Evolutionary conservation across 495 filamentous ascomycete species (phyloP).

Genomic region (Darksidea phi): DNA sequence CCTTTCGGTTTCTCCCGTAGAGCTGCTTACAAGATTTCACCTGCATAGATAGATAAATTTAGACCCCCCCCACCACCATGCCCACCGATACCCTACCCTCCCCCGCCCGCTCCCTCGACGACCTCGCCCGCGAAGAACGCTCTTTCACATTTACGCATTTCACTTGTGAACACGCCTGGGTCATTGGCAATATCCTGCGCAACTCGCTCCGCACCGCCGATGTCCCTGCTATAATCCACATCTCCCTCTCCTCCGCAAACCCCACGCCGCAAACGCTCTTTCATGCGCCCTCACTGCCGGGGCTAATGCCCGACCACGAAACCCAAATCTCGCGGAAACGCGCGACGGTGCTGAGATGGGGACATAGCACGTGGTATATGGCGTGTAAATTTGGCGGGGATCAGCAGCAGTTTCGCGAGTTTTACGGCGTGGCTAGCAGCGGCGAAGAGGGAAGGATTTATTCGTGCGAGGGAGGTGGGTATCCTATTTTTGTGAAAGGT

Average conservation of each 20-base stretch:
- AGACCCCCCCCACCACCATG: neutral
- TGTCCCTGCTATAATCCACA: constrained; percentile 63
- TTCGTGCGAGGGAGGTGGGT: constrained; percentile 73
- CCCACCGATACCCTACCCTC: constrained; percentile 26
- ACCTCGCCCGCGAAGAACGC: constrained; percentile 53
- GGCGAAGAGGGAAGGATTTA: constrained; percentile 56
- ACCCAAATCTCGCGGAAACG: constrained; percentile 54
- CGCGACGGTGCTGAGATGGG: constrained; percentile 69
- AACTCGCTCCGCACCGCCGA: constrained; percentile 58
- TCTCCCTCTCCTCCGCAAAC: constrained; percentile 54
- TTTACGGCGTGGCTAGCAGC: constrained; percentile 56
- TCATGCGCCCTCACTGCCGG: constrained; percentile 56
- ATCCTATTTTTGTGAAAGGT: constrained; percentile 65
- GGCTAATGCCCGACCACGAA: constrained; percentile 56
- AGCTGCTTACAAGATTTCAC: too few relatives aligned
- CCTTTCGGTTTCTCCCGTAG: too few relatives aligned
- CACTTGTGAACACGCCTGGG: constrained; percentile 64
- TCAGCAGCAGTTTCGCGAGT: constrained; percentile 51
- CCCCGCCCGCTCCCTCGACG: constrained; percentile 36
- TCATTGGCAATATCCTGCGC: constrained; percentile 63
- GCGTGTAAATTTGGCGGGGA: constrained; percentile 57
- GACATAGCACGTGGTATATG: constrained; percentile 65
- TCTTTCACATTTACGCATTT: constrained; percentile 61
- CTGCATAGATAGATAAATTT: neutral
- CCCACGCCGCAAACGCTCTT: constrained; percentile 55